Conservation (phyloP, 2,329 filamentous ascomycete genomes). For the Hypoxylon sp. region DNA sequence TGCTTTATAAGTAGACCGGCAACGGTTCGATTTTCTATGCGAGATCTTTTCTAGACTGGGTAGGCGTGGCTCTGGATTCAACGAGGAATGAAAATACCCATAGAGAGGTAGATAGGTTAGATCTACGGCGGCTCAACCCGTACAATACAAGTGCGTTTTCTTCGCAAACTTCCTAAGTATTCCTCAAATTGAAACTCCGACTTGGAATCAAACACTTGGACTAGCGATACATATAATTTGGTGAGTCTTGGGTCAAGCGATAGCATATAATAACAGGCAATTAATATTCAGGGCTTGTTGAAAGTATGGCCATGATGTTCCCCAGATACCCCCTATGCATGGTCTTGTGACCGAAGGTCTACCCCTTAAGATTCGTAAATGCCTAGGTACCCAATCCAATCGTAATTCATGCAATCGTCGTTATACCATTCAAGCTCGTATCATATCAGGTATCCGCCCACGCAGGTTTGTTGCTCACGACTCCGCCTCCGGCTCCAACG, state of each 20-base stretch:
- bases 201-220: neutral
- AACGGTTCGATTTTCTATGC: slow-evolving; percentile 11
- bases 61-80: slow-evolving; percentile 10
- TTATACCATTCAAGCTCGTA: neutral
- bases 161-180: neutral
- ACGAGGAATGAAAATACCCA: slow-evolving; percentile 31
- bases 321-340: neutral
- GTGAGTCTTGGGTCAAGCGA: neutral
- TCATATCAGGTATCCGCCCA: neutral
- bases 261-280: neutral
- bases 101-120: slow-evolving; percentile 20
- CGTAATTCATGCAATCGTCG: neutral
- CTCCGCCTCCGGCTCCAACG: slow-evolving; percentile 68
- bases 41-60: slow-evolving; percentile 2
- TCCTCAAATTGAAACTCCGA: neutral
- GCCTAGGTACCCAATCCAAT: slow-evolving; percentile 1
- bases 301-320: slow-evolving; percentile 19
- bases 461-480: slow-evolving; percentile 47
- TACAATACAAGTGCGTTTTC: slow-evolving; percentile 29
- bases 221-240: neutral
- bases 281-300: slow-evolving; percentile 28
- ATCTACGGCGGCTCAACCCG: slow-evolving; percentile 42
- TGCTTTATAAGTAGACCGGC: slow-evolving; percentile 54
- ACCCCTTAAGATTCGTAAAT: slow-evolving; percentile 9
- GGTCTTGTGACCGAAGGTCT: slow-evolving; percentile 26